Base-by-base conservation (phyloP, 2,329 filamentous ascomycete species). In the Paraphaeosphaeria sporulosa region DNA sequence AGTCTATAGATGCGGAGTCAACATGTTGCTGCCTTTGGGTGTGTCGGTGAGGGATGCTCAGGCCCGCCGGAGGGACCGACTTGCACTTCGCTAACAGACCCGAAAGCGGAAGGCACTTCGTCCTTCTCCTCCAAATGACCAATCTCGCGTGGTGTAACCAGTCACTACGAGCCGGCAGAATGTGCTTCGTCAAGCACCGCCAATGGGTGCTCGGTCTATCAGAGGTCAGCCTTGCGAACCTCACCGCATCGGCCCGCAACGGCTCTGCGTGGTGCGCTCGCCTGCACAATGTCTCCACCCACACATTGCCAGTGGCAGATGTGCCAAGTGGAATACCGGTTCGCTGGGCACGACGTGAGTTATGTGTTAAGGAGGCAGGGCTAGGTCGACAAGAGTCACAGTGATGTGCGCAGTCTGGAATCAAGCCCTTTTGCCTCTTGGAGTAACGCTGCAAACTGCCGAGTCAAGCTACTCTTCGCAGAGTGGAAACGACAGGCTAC, bases 11-110 rank as follows among this genome's bases (percentile, higher is more conserved):
- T 40, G 46, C 42, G 38, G 46, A 47, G 44, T 52, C 43, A 17
- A 55, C 38, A 42, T 44, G 15, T 32, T 51, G 55, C 55, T 57
- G 50, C 19, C 56, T 52, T 48, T 46, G 46, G 7, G 34, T 38
- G 17, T 46, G 36, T 57, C 60, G 60, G 60, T 59, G 60, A 56
- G 38, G 34, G 21, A 19, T 23, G 44, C 32, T 19, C 3, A 21
- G 36, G 7, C 19, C 46, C 23, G 5, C 32, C 54, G 54, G 54
- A 40, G 23, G 43, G 34, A n/a, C 47, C 52, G 38, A 48, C 40
- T 9, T 34, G 32, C 34, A n/a, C 43, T 19, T 61, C 59, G 59
- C 59, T 38, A 55, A 58, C 19, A 8, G 12, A 3, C 2, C 49
- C 49, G 8, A 36, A 59, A 34, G 25, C 21, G 47, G 60, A 49